Base-by-base conservation (phyloP, 2,329 filamentous ascomycete genomes). In the Calycina herbarum region DNA sequence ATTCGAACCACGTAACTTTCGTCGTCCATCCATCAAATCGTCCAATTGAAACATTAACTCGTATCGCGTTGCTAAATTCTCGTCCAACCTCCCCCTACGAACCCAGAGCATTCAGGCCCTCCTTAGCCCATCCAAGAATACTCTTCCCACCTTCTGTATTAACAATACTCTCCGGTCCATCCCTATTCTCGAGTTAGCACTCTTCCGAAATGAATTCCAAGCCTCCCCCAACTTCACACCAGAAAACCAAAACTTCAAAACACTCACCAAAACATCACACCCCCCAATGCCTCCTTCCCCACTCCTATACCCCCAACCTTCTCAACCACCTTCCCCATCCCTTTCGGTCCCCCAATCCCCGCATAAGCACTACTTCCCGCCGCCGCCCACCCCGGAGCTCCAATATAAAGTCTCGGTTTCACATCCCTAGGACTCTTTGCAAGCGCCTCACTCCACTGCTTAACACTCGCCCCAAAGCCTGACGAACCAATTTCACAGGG, bases 191-290 rank as follows among this genome's bases (percentile, higher is more conserved):
- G 8, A 20, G 20, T 66, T 64, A 10, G 73, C 73, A 20, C 20
- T 20, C 20, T 20, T 20, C 20, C 20, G 20, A 20, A 20, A 20
- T 20, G 20, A 20, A 20, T 20, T 20, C 20, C 20, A 20, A 20
- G 20, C 20, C 20, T 20, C 20, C 20, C 20, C 20, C 42, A 20
- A 17, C 20, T 15, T 15, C 10, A n/a, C 33, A 8, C 10, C 8
- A n/a, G 15, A 57, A 20, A 35, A 57, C 8, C 2, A 57, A 35
- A 33, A 29, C 1, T 5, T n/a, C 27, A 29, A 31, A 45, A 57
- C 20, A 20, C 63, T 61, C 31, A 64, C 63, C 78, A 80, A 65
- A 79, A 74, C 77, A 79, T 80, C 4, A 79, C 71, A 0, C 78
- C 78, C 0, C 78, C 78, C 67, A 80, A 75, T 65, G 77, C 78